Percentiles rank a stretch among this genome's conserved stretches.
These are phyloP conservation scores for Dendrobium huoshanense DNA, from an alignment of 106 monocot species.

Conservation along the genomic window DNA sequence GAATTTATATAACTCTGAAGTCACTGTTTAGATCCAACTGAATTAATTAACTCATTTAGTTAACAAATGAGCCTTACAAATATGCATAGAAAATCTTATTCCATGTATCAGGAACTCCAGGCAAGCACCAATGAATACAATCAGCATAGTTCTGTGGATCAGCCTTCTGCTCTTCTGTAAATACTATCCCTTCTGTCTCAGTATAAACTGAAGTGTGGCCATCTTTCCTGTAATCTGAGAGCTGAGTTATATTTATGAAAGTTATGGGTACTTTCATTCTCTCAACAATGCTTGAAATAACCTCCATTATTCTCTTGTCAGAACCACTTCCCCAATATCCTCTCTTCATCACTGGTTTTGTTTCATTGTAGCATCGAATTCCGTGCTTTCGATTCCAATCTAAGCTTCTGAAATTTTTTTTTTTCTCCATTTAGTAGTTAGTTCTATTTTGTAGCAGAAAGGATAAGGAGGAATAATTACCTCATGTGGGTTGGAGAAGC, in stretches of 20 bases:
- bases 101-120: constrained; percentile 70
- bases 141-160: constrained; percentile 42
- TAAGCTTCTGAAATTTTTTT: constrained; percentile 26
- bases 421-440: neutral
- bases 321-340: constrained; percentile 60
- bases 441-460: neutral
- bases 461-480: constrained; percentile 11
- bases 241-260: constrained; percentile 61
- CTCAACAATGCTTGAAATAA: constrained; percentile 33
- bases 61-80: constrained; percentile 14
- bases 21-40: too few species aligned
- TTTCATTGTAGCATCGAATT: constrained; percentile 65
- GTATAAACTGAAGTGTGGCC: constrained; percentile 52
- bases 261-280: constrained; percentile 50
- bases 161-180: constrained; percentile 40
- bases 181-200: constrained; percentile 23
- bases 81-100: constrained; percentile 55
- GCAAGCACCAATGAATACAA: constrained; percentile 76
- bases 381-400: constrained; percentile 51
- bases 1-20: too few species aligned
- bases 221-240: constrained; percentile 62
- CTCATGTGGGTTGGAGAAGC: constrained; percentile 73
- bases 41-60: too few species aligned
- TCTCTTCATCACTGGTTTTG: constrained; percentile 36
- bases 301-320: constrained; percentile 48